phyloP scores from a whole-genome alignment of 2,329 filamentous ascomycete species.

The Plectosphaerella cucumerina region DNA sequence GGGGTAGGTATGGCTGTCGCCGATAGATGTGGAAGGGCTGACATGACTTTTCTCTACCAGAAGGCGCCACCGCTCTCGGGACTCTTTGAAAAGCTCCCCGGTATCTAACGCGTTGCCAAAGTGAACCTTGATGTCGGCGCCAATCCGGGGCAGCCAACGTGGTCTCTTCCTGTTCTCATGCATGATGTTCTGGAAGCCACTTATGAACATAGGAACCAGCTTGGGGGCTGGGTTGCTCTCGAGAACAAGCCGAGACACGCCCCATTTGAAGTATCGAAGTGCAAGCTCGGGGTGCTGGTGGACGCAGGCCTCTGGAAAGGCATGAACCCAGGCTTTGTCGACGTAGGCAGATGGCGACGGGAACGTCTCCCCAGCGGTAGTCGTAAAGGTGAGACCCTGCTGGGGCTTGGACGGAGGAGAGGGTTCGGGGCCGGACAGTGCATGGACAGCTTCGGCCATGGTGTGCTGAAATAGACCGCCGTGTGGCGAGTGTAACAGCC shows the following conservation, averaged over 20 bases:
- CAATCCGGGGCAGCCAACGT: slow-evolving; percentile 71
- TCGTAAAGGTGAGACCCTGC: slow-evolving; percentile 25
- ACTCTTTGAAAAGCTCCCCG: slow-evolving; percentile 71
- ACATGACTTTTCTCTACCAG: slow-evolving; percentile 42
- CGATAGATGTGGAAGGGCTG: not conserved
- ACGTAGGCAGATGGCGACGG: slow-evolving; percentile 68
- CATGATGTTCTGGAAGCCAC: slow-evolving; percentile 87
- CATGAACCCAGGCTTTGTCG: slow-evolving; percentile 80
- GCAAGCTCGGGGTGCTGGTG: slow-evolving; percentile 77
- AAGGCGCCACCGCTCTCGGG: slow-evolving; percentile 69
- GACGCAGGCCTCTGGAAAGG: slow-evolving; percentile 93
- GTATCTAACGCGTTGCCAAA: slow-evolving; percentile 77
- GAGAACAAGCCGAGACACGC: slow-evolving; percentile 83
- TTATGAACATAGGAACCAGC: slow-evolving; percentile 89
- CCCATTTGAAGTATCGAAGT: slow-evolving; percentile 99
- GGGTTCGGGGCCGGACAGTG: slow-evolving; percentile 58
- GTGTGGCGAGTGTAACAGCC: slow-evolving; percentile 68
- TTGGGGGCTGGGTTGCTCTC: slow-evolving; percentile 85
- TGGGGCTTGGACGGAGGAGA: slow-evolving; percentile 2
- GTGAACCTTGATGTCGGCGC: slow-evolving; percentile 65
- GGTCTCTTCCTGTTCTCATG: slow-evolving; percentile 76
- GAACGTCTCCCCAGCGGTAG: slow-evolving; percentile 62
- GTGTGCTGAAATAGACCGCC: slow-evolving; percentile 91
- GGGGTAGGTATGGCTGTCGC: slow-evolving; percentile 33
- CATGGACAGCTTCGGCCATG: slow-evolving; percentile 76